phyloP scores from a whole-genome alignment of 805 yeast species.

The Lipomyces japonicus region DNA sequence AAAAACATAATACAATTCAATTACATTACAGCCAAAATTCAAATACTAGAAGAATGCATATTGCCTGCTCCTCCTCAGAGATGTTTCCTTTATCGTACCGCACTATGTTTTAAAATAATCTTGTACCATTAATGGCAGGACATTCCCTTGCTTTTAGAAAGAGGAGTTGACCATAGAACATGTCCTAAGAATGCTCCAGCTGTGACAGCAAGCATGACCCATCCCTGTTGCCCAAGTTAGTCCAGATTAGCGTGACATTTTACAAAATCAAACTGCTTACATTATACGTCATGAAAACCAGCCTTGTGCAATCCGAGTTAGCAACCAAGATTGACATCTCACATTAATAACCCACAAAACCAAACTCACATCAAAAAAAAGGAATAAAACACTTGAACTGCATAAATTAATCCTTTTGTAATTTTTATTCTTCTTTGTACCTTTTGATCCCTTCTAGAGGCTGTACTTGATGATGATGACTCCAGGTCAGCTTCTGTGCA shows the following conservation, averaged over 20 bases:
- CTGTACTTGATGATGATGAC: not conserved
- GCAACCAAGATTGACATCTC: not conserved
- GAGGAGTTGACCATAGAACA: conserved; percentile 47
- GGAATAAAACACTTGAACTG: conserved; percentile 63
- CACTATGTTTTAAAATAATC: no score
- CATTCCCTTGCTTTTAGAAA: conserved; percentile 18
- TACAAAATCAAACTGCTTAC: conserved; percentile 27
- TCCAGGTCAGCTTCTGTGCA: not conserved
- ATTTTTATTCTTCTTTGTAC: not conserved
- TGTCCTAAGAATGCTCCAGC: conserved; percentile 70
- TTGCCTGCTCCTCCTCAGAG: no score
- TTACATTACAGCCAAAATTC: no score
- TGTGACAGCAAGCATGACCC: conserved; percentile 73
- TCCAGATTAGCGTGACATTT: not conserved
- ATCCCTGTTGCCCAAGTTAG: conserved; percentile 50
- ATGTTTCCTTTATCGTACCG: no score
- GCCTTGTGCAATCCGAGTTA: conserved; percentile 44
- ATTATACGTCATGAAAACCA: conserved; percentile 81
- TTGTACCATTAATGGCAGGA: conserved; percentile 20
- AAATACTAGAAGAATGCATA: no score
- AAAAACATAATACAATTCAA: no score
- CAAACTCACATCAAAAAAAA: conserved; percentile 42
- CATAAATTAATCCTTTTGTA: conserved; percentile 45
- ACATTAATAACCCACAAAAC: not conserved
- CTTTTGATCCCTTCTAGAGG: not conserved